Conservation (phyloP, 352 stramenopile species). For the Globisporangium megalacanthum region DNA sequence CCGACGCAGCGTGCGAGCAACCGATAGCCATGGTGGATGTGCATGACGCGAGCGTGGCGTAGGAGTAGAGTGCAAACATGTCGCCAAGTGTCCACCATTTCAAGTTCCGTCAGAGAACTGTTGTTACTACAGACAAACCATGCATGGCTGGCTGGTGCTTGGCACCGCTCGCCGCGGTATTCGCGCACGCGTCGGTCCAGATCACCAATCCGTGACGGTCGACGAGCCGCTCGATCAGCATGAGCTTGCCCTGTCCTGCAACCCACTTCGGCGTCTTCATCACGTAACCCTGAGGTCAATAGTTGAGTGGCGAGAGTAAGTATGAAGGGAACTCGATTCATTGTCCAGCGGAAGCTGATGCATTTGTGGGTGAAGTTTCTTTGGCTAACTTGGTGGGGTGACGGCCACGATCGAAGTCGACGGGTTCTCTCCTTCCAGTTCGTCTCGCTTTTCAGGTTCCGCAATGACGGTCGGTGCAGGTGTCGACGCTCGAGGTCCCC, state of each 20-base stretch:
- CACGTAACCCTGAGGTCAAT: not conserved
- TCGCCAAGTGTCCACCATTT: not conserved
- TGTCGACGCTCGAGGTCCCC: constrained; percentile 37
- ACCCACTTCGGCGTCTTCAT: not conserved
- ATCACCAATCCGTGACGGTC: not conserved
- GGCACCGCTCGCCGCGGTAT: not conserved
- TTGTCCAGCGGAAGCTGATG: too few species aligned
- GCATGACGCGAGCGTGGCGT: not conserved
- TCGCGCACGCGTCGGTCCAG: not conserved
- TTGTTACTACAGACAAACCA: too few species aligned
- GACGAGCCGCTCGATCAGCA: not conserved
- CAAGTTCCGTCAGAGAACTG: too few species aligned
- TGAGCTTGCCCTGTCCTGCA: not conserved
- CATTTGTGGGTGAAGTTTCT: too few species aligned
- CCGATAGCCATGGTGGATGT: too few species aligned
- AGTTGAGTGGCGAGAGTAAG: not conserved
- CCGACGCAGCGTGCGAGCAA: too few species aligned
- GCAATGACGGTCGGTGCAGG: constrained; percentile 4
- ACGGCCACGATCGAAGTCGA: too few species aligned
- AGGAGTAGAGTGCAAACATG: not conserved
- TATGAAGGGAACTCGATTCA: too few species aligned
- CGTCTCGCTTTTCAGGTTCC: not conserved
- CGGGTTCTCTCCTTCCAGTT: not conserved
- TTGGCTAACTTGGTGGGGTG: too few species aligned
- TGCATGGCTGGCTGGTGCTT: too few species aligned